Evolutionary conservation across 2,329 filamentous ascomycete species (phyloP).

Genomic region (Alternaria gaisen): DNA sequence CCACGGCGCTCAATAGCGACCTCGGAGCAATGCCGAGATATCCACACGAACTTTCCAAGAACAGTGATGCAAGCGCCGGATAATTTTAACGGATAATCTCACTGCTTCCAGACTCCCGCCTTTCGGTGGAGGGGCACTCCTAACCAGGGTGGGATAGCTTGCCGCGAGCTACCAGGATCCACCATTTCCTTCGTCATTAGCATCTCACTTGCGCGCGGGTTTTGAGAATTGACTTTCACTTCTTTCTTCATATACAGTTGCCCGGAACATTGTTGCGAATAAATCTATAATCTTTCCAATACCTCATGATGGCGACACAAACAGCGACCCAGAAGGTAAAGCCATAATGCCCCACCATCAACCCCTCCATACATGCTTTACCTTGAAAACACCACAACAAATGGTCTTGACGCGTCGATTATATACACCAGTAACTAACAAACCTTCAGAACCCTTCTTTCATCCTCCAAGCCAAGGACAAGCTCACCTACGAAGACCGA

Average conservation of each 20-base stretch:
- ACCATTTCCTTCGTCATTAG: constrained; percentile 38
- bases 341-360: constrained; percentile 40
- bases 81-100: constrained; percentile 48
- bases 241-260: constrained; percentile 6
- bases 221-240: constrained; percentile 17
- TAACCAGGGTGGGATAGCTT: constrained; percentile 39
- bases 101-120: constrained; percentile 30
- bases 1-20: constrained; percentile 31
- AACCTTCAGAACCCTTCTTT: constrained; percentile 75
- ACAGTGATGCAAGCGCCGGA: constrained; percentile 38
- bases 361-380: constrained; percentile 33
- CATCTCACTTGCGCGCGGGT: constrained; percentile 30
- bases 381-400: constrained; percentile 19
- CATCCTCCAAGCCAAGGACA: constrained; percentile 77
- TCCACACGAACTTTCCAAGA: constrained; percentile 26
- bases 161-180: constrained; percentile 36
- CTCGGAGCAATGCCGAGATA: constrained; percentile 32
- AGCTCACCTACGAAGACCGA: constrained; percentile 78
- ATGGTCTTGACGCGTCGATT: constrained; percentile 14
- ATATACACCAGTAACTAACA: constrained; percentile 21
- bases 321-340: constrained; percentile 45
- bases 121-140: constrained; percentile 32
- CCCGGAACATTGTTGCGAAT: neutral
- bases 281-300: constrained; percentile 4
- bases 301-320: constrained; percentile 39